Evolutionary conservation across 192 early-diverging fungal genomes (phyloP).

Genomic region (Mortierella claussenii): DNA sequence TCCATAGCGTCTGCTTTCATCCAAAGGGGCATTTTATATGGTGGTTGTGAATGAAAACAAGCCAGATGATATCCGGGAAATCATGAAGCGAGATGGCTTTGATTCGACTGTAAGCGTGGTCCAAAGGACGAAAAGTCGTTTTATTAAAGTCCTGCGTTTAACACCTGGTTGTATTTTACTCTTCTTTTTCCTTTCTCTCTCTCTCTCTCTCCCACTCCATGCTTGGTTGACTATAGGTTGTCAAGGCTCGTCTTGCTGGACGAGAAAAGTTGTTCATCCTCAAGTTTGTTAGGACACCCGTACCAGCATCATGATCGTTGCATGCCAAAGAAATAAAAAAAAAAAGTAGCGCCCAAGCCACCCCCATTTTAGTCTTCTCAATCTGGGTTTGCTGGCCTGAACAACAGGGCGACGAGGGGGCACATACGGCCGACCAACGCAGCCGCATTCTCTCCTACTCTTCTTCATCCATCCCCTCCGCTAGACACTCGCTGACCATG

Average conservation of each 20-base stretch:
- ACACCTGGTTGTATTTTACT: background rate
- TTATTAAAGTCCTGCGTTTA: no score
- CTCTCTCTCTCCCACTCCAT: background rate
- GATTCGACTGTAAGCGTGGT: constrained; percentile 35
- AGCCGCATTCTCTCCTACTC: no score
- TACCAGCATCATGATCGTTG: background rate
- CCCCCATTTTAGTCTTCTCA: no score
- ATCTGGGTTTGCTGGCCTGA: no score
- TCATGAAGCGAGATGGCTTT: constrained; percentile 65
- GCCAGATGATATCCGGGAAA: constrained; percentile 78
- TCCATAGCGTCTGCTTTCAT: constrained; percentile 67
- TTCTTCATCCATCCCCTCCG: constrained; percentile 2
- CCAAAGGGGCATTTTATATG: constrained; percentile 84
- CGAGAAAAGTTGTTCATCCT: constrained; percentile 66
- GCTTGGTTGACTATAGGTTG: constrained; percentile 35
- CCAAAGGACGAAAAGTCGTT: background rate
- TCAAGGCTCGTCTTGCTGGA: constrained; percentile 61
- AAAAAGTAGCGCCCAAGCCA: no score
- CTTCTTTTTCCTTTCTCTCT: background rate
- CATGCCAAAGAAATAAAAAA: background rate
- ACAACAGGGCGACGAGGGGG: no score
- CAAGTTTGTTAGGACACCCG: constrained; percentile 54
- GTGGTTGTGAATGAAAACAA: constrained; percentile 89
- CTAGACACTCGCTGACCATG: constrained; percentile 2
- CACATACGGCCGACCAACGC: no score